Percentiles rank a stretch among this genome's conserved stretches.
phyloP scores from a whole-genome alignment of 768 basidiomycete species.

The Lactifluus subvellereus region DNA sequence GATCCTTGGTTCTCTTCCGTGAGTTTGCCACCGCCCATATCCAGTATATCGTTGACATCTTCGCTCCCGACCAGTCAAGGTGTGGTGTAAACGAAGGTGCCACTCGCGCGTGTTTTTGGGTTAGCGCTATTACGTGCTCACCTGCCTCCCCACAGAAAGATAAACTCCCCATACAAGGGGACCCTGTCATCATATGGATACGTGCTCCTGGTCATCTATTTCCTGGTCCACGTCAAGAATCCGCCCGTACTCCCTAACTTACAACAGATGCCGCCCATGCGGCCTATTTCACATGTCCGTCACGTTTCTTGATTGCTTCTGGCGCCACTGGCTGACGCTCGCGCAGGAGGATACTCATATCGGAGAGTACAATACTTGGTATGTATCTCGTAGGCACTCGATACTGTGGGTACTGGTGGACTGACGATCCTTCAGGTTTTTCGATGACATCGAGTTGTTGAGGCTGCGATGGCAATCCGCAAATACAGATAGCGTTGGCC shows the following conservation, averaged over 20 bases:
- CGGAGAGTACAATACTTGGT: constrained; percentile 77
- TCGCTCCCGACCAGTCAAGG: constrained; percentile 64
- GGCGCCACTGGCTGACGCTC: constrained; percentile 19
- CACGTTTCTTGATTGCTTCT: neutral
- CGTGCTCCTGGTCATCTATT: constrained; percentile 96
- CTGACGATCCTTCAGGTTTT: constrained; percentile 52
- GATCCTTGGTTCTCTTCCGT: constrained; percentile 95
- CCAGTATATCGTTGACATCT: constrained; percentile 4
- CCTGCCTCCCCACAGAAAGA: constrained; percentile 56
- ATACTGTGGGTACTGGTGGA: neutral
- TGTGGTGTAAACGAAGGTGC: constrained; percentile 94
- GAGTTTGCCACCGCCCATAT: constrained; percentile 38
- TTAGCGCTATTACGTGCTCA: constrained; percentile 3
- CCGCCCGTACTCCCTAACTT: constrained; percentile 95
- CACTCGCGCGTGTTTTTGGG: constrained; percentile 19
- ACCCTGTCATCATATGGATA: constrained; percentile 97
- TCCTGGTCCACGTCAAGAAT: constrained; percentile 95
- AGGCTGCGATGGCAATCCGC: constrained; percentile 91
- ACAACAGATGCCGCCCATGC: constrained; percentile 88
- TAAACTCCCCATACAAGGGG: constrained; percentile 97
- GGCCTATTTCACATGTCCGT: constrained; percentile 72
- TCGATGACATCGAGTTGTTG: constrained; percentile 92
- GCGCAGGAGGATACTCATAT: constrained; percentile 73
- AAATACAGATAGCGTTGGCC: constrained; percentile 88
- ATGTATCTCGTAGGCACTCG: neutral